Evolutionary conservation across 2,329 filamentous ascomycete species (phyloP).

Genomic region (Calonectria montana): DNA sequence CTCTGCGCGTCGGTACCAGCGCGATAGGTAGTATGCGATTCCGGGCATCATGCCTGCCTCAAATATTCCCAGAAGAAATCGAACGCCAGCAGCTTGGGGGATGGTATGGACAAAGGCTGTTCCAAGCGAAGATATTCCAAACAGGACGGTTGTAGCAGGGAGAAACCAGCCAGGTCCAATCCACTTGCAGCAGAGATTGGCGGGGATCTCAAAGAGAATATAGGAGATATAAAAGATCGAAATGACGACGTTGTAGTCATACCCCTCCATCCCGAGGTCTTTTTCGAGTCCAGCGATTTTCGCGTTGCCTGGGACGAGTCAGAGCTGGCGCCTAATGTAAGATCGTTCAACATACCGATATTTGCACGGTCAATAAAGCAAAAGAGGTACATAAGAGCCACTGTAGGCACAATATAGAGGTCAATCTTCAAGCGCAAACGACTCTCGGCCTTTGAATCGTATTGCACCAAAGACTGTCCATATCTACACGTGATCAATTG

Average conservation of each 20-base stretch:
- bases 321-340: not conserved
- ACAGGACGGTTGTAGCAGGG: conserved; percentile 4
- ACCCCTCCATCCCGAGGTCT: conserved; percentile 60
- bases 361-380: conserved; percentile 74
- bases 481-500: not conserved
- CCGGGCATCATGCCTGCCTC: conserved; percentile 74
- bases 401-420: conserved; percentile 71
- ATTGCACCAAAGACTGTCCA: conserved; percentile 11
- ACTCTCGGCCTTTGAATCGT: conserved; percentile 54
- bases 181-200: conserved; percentile 6
- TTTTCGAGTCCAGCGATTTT: conserved; percentile 66
- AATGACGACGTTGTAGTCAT: conserved; percentile 66
- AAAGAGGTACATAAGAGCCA: conserved; percentile 67
- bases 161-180: conserved; percentile 20
- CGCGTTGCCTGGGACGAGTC: conserved; percentile 59
- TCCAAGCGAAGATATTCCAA: conserved; percentile 66
- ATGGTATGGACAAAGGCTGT: conserved; percentile 69
- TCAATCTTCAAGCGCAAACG: conserved; percentile 73
- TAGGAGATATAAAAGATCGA: conserved; percentile 59
- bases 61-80: conserved; percentile 70
- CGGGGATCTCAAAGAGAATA: conserved; percentile 57
- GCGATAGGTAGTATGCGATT: conserved; percentile 72
- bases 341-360: conserved; percentile 61
- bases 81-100: conserved; percentile 60
- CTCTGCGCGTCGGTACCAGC: conserved; percentile 73